phyloP scores from a whole-genome alignment of 2,329 filamentous ascomycete genomes.

The Calycina marina region DNA sequence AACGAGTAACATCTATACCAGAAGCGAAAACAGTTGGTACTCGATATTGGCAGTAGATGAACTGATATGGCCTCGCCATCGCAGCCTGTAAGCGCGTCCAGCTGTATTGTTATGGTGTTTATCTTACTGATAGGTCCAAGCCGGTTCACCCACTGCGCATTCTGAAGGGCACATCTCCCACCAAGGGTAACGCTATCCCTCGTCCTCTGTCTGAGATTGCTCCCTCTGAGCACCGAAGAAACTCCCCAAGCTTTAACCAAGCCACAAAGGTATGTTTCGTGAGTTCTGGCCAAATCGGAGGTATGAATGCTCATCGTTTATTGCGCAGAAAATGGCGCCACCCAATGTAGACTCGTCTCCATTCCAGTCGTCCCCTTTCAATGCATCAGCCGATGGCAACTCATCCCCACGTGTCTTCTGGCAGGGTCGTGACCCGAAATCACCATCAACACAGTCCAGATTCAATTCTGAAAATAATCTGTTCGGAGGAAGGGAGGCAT shows the following conservation, averaged over 20 bases:
- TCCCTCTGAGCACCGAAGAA: slow-evolving; percentile 70
- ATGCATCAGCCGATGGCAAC: slow-evolving; percentile 32
- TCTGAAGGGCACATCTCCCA: slow-evolving; percentile 51
- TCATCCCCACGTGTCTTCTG: slow-evolving; percentile 81
- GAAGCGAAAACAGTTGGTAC: no score
- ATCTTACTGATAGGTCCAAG: slow-evolving; percentile 2
- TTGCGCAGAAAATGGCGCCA: slow-evolving; percentile 46
- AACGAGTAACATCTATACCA: slow-evolving; percentile 3
- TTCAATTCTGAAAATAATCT: slow-evolving; percentile 53
- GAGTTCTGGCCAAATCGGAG: slow-evolving; percentile 12
- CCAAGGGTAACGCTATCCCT: slow-evolving; percentile 44
- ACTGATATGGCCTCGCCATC: slow-evolving; percentile 16
- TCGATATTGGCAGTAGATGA: neutral
- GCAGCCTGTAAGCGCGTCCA: slow-evolving; percentile 13
- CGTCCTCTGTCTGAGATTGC: slow-evolving; percentile 82
- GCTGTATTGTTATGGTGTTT: slow-evolving; percentile 3
- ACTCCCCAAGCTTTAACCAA: slow-evolving; percentile 85
- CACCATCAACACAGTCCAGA: slow-evolving; percentile 44
- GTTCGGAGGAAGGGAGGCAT: slow-evolving; percentile 39
- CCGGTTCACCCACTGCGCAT: slow-evolving; percentile 70
- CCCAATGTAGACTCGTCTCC: slow-evolving; percentile 64
- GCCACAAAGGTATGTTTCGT: slow-evolving; percentile 44
- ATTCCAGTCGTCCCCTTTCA: slow-evolving; percentile 70
- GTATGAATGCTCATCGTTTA: slow-evolving; percentile 16
- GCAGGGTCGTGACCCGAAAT: slow-evolving; percentile 52